Percentiles rank a stretch among this genome's conserved stretches.
These are phyloP conservation scores for Coniochaeta ligniaria DNA, from an alignment of 2,329 filamentous ascomycete species.

Conservation along the genomic window DNA sequence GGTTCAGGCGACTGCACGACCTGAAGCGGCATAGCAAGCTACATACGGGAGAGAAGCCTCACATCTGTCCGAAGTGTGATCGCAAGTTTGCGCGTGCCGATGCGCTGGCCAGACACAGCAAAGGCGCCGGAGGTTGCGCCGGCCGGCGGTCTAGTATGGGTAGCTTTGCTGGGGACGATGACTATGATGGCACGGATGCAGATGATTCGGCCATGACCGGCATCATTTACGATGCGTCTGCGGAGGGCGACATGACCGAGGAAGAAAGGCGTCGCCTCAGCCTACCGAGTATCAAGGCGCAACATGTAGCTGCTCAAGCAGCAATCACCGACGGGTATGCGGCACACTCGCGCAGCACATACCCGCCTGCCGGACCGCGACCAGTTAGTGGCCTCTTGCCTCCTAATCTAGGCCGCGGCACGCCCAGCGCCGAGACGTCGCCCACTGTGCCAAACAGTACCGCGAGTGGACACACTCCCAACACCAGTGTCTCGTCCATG, in stretches of 20 bases:
- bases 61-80: constrained; percentile 91
- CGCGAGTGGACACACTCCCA: constrained; percentile 35
- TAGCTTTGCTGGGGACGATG: constrained; percentile 73
- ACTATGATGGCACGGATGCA: constrained; percentile 46
- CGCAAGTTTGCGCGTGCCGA: constrained; percentile 93
- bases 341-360: constrained; percentile 65
- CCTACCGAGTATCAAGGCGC: constrained; percentile 67
- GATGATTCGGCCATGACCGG: constrained; percentile 53
- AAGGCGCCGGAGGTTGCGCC: constrained; percentile 91
- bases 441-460: constrained; percentile 38
- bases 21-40: constrained; percentile 94
- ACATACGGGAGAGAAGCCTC: constrained; percentile 91
- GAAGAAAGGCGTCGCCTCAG: constrained; percentile 59
- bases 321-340: constrained; percentile 41
- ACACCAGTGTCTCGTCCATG: constrained; percentile 41
- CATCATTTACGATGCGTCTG: constrained; percentile 46
- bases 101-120: constrained; percentile 88
- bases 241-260: constrained; percentile 54
- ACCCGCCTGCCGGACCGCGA: constrained; percentile 59
- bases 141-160: constrained; percentile 82
- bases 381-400: constrained; percentile 53
- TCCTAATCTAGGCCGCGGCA: constrained; percentile 49
- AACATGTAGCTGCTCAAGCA: constrained; percentile 50
- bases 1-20: constrained; percentile 89
- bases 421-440: constrained; percentile 48